Conservation (phyloP, 306 rosid species). For the Astragalus membranaceus region DNA sequence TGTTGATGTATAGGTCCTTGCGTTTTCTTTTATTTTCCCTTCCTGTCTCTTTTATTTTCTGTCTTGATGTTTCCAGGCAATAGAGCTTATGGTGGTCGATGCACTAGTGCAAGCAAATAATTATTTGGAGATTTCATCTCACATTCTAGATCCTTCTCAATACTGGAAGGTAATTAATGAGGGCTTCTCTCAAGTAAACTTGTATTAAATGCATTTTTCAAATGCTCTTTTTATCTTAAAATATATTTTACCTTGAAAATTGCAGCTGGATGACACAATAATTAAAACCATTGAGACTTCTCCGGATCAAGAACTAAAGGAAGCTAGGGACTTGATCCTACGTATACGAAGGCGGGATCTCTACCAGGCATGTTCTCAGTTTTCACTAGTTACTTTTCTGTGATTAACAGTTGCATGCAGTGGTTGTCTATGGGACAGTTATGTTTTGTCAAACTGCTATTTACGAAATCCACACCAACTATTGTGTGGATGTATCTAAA, state of each 20-base stretch:
- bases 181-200: constrained; percentile 11
- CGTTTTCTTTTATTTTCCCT: neutral
- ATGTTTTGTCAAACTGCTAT: neutral
- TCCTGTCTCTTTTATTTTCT: neutral
- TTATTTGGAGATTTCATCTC: constrained; percentile 60
- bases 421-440: neutral
- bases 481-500: neutral
- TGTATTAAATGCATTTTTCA: neutral
- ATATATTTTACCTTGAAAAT: constrained; percentile 22
- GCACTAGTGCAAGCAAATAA: constrained; percentile 68
- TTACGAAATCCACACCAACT: neutral
- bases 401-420: neutral
- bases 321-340: constrained; percentile 73
- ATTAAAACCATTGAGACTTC: constrained; percentile 80
- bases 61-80: constrained; percentile 51
- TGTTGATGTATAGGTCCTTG: constrained; percentile 3
- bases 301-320: constrained; percentile 55
- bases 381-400: constrained; percentile 5
- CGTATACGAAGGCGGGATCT: constrained; percentile 85
- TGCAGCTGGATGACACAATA: constrained; percentile 87
- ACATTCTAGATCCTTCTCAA: constrained; percentile 57
- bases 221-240: neutral
- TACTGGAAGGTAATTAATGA: constrained; percentile 85
- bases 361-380: constrained; percentile 57
- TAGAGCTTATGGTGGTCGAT: constrained; percentile 91